phyloP scores from a whole-genome alignment of 2,329 filamentous ascomycete species.

The Exophiala sp. region DNA sequence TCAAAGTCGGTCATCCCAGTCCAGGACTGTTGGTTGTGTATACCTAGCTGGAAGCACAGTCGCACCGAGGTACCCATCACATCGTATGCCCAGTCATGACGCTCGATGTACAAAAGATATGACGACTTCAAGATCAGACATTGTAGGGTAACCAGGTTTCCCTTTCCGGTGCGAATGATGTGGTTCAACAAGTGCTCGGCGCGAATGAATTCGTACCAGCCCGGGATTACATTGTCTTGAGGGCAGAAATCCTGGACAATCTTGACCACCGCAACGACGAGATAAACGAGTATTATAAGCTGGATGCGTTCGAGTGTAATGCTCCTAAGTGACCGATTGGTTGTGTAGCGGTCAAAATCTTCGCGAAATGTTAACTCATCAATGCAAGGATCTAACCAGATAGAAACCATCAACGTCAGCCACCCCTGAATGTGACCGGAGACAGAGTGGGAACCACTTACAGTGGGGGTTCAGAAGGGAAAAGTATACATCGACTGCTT shows the following conservation, averaged over 20 bases:
- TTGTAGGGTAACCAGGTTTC: neutral
- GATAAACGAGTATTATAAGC: no score
- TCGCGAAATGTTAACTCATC: no score
- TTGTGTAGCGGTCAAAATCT: no score
- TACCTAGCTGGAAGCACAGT: slow-evolving; percentile 32
- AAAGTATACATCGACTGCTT: no score
- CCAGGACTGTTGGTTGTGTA: slow-evolving; percentile 41
- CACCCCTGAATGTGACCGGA: no score
- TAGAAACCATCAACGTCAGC: no score
- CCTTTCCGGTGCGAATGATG: neutral
- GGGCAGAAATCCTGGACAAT: neutral
- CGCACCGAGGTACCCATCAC: neutral
- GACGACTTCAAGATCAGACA: neutral
- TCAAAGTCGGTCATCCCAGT: neutral
- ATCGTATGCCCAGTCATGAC: neutral
- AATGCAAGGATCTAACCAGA: no score
- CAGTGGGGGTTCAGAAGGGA: no score
- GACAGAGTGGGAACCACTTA: no score
- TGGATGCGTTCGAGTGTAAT: no score
- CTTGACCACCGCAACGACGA: neutral
- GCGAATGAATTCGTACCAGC: neutral
- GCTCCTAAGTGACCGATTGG: no score
- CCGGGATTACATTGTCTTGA: neutral
- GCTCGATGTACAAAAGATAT: neutral
- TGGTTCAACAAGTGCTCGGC: neutral